phyloP scores from a whole-genome alignment of 2,329 filamentous ascomycete genomes.

The Pseudogymnoascus sp. region DNA sequence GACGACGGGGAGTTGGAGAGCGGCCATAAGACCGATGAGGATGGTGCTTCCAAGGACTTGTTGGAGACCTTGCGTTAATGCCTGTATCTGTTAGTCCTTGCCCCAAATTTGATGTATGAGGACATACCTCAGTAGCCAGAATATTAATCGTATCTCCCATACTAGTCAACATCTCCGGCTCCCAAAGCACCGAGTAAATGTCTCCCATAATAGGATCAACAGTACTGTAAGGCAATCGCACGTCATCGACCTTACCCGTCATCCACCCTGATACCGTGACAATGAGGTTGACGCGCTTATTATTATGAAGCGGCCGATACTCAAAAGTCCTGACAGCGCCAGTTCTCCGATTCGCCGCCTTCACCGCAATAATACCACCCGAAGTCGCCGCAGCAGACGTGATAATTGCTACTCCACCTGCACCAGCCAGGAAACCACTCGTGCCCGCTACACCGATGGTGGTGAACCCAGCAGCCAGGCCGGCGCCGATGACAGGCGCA shows the following conservation, averaged over 20 bases:
- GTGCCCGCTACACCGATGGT: constrained; percentile 91
- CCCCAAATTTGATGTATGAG: neutral
- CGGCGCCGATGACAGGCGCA: constrained; percentile 88
- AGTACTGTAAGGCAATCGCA: constrained; percentile 89
- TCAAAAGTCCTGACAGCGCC: constrained; percentile 94
- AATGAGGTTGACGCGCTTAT: constrained; percentile 92
- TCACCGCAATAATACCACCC: constrained; percentile 76
- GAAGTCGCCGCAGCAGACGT: constrained; percentile 81
- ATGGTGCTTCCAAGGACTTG: constrained; percentile 90
- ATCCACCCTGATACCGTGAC: constrained; percentile 96
- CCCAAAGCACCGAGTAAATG: constrained; percentile 93
- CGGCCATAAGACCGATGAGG: constrained; percentile 81
- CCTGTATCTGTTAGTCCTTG: constrained; percentile 43
- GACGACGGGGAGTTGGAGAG: constrained; percentile 83
- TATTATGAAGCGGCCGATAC: constrained; percentile 93
- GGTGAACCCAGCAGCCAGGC: constrained; percentile 87
- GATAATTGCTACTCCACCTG: constrained; percentile 88
- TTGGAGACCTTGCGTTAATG: constrained; percentile 90
- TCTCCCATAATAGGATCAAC: constrained; percentile 98
- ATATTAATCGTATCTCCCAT: constrained; percentile 99
- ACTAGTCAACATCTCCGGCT: constrained; percentile 93
- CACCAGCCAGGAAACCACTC: constrained; percentile 78
- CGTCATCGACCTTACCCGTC: constrained; percentile 95
- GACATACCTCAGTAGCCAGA: constrained; percentile 82
- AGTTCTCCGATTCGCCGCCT: constrained; percentile 78